phyloP scores from a whole-genome alignment of 306 rosid genomes.

The Spatholobus suberectus region DNA sequence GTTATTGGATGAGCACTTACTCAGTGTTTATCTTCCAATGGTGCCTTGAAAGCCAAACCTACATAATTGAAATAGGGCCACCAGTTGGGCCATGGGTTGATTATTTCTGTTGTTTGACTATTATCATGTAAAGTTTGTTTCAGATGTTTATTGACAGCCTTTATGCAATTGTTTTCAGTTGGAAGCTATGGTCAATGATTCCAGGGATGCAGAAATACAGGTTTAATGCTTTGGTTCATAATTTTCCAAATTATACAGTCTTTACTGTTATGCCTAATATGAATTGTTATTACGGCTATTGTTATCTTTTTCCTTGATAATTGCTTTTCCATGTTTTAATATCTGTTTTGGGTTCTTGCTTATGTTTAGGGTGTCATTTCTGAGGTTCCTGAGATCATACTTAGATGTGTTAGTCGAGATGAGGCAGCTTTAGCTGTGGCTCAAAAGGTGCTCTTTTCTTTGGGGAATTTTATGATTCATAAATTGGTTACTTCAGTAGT shows the following conservation, averaged over 20 bases:
- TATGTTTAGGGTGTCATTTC: slow-evolving; percentile 71
- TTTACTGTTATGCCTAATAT: background rate
- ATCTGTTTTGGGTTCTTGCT: slow-evolving; percentile 29
- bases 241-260: background rate
- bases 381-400: slow-evolving; percentile 95
- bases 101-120: background rate
- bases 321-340: slow-evolving; percentile 14
- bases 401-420: slow-evolving; percentile 90
- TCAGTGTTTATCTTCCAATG: background rate
- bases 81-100: slow-evolving; percentile 16
- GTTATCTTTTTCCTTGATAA: slow-evolving; percentile 4
- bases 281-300: background rate
- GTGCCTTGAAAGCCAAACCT: background rate
- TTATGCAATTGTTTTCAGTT: slow-evolving; percentile 63
- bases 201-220: slow-evolving; percentile 85
- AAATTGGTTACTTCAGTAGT: slow-evolving; percentile 25
- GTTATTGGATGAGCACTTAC: background rate
- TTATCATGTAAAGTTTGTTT: slow-evolving; percentile 2
- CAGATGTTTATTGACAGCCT: slow-evolving; percentile 23
- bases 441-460: slow-evolving; percentile 71
- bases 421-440: slow-evolving; percentile 99
- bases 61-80: background rate
- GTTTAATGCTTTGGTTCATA: slow-evolving; percentile 46
- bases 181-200: slow-evolving; percentile 79
- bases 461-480: background rate